Evolutionary conservation across 1,139 yeast species (phyloP).

Genomic region (Magnusiomyces magnusii): DNA sequence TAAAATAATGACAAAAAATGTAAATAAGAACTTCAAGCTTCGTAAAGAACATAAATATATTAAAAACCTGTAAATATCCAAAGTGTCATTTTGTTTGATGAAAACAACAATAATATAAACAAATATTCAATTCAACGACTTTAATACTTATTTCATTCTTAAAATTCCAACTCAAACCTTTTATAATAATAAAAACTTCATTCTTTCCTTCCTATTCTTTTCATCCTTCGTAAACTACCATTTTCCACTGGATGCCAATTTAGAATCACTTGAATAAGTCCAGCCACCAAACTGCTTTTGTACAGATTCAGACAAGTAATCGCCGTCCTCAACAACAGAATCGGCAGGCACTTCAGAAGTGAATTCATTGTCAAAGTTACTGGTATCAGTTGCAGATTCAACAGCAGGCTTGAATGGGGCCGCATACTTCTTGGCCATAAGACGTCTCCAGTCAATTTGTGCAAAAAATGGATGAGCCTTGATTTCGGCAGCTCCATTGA

Average conservation of each 20-base stretch:
- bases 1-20: too few species aligned
- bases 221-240: background rate
- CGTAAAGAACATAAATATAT: too few species aligned
- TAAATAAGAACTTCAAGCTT: too few species aligned
- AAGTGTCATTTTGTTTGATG: too few species aligned
- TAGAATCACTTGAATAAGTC: conserved; percentile 64
- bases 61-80: too few species aligned
- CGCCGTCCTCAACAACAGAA: conserved; percentile 77
- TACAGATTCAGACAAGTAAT: conserved; percentile 61
- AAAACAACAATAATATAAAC: too few species aligned
- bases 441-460: conserved; percentile 85
- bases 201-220: background rate
- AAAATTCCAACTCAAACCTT: too few species aligned
- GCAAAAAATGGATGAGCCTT: conserved; percentile 81
- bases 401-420: conserved; percentile 97
- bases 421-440: conserved; percentile 78
- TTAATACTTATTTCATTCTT: too few species aligned
- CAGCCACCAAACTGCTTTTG: conserved; percentile 98
- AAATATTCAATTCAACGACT: too few species aligned
- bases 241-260: conserved; percentile 8
- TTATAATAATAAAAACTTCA: too few species aligned
- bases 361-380: conserved; percentile 88
- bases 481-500: conserved; percentile 77
- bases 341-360: conserved; percentile 92
- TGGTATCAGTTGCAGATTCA: conserved; percentile 76